Evolutionary conservation across 495 filamentous ascomycete genomes (phyloP), one percentile per base, ranked within the genome.

Genomic region (Aspergillus nidulans): DNA sequence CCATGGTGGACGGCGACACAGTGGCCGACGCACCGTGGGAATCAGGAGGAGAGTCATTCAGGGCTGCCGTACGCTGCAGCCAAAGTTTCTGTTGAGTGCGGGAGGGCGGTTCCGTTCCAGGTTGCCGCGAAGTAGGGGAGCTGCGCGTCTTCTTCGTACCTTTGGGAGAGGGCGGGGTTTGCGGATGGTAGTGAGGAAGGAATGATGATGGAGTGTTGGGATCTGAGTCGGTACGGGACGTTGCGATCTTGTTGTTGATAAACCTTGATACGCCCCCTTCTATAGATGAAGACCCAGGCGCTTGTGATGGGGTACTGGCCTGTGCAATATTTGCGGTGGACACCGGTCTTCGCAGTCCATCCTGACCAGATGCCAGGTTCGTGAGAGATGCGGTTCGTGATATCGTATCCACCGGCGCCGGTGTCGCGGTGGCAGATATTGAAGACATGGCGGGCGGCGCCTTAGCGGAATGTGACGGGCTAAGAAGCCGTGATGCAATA

Each of bases 401-500:
- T 21, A 70, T 44, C 0, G 67, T 52, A 51, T 70, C 67, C 18
- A 67, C 58, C 30, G 55, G 58, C 15, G 69, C 59, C 4, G 73
- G 69, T 21, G 70, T 73, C 6, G 66, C 75, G 49, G 72, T 73
- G 25, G 72, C 75, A n/a, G 73, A 77, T 13, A 77, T 73, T 6
- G 75, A 76, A 30, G 75, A 76, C 75, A 77, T 77, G 39, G 75
- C 72, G 23, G 75, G 75, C 6, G 73, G 75, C 7, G 75, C 75
- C 61, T 69, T 77, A 47, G 75, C 70, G 4, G 72, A 71, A 51
- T 67, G 68, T 6, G 73, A 72, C 13, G 69, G 72, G 34, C 65
- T 73, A 24, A 77, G 51, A 6, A 77, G 59, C 21, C 73, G 75
- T 48, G 59, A 66, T 38, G 75, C 69, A 41, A 76, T 75, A 36